Percentiles rank a stretch among this genome's conserved stretches.
Evolutionary conservation across 306 rosid species (phyloP).

Genomic region (Astragalus membranaceus): DNA sequence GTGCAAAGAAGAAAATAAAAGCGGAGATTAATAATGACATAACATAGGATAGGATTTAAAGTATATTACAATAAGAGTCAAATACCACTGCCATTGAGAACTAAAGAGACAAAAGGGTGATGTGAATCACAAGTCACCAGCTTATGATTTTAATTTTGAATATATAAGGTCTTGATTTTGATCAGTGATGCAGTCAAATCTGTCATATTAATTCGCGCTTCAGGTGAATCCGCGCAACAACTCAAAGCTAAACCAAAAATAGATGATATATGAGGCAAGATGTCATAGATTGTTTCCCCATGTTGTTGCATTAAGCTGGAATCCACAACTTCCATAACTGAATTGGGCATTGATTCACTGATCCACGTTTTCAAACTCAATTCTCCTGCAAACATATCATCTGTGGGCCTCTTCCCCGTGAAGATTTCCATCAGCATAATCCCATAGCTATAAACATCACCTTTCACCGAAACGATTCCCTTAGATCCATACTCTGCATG

Average conservation of each 20-base stretch:
- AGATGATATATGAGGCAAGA: background rate
- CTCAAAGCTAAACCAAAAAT: background rate
- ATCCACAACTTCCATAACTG: constrained; percentile 14
- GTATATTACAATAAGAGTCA: background rate
- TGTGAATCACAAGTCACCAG: background rate
- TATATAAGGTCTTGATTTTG: background rate
- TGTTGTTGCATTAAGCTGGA: background rate
- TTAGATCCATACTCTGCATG: constrained; percentile 1
- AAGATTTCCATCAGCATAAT: constrained; percentile 9
- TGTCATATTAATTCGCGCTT: background rate
- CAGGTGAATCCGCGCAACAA: background rate
- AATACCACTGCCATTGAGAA: background rate
- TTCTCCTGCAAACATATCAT: constrained; percentile 7
- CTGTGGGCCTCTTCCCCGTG: constrained; percentile 12
- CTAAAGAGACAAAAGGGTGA: background rate
- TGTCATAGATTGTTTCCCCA: background rate
- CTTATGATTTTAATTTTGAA: background rate
- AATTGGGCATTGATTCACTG: background rate
- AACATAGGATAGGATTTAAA: background rate
- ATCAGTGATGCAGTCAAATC: background rate
- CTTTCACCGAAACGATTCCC: constrained; percentile 2
- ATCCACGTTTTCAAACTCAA: constrained; percentile 7
- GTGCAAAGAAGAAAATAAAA: background rate
- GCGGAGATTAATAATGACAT: background rate
- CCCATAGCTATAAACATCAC: constrained; percentile 15